phyloP scores from a whole-genome alignment of 495 filamentous ascomycete genomes.

The Penicillium paradoxum region DNA sequence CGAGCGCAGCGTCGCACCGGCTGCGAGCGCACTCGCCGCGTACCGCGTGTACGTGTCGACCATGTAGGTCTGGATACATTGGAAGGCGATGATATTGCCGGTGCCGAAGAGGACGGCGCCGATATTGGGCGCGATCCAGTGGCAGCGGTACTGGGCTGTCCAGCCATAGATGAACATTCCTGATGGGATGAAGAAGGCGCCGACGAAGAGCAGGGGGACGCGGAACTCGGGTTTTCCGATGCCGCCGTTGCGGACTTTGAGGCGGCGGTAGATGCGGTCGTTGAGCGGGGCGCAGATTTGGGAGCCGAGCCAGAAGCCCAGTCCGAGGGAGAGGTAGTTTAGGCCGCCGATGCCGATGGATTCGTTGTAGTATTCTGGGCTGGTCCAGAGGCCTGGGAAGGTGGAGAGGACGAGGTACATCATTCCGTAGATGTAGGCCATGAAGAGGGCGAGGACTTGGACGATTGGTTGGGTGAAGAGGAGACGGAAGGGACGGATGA shows the following conservation, averaged over 20 bases:
- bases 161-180: slow-evolving; percentile 73
- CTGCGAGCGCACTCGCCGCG: slow-evolving; percentile 67
- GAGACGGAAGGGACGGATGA: slow-evolving; percentile 55
- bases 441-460: slow-evolving; percentile 55
- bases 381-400: slow-evolving; percentile 60
- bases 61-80: slow-evolving; percentile 68
- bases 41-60: slow-evolving; percentile 74
- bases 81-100: slow-evolving; percentile 61
- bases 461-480: slow-evolving; percentile 57
- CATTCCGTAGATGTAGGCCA: slow-evolving; percentile 66
- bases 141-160: slow-evolving; percentile 54
- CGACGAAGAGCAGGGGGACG: slow-evolving; percentile 57
- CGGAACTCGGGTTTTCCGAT: slow-evolving; percentile 63
- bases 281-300: slow-evolving; percentile 61
- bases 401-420: slow-evolving; percentile 69
- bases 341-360: slow-evolving; percentile 57
- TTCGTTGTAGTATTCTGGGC: slow-evolving; percentile 51
- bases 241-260: slow-evolving; percentile 56
- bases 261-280: slow-evolving; percentile 57
- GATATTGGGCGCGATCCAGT: slow-evolving; percentile 73
- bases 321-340: slow-evolving; percentile 65
- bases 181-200: slow-evolving; percentile 53
- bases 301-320: slow-evolving; percentile 63
- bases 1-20: slow-evolving; percentile 60
- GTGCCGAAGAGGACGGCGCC: slow-evolving; percentile 55